Conservation (phyloP, 2,329 filamentous ascomycete species). For the Aspergillus alliaceus region DNA sequence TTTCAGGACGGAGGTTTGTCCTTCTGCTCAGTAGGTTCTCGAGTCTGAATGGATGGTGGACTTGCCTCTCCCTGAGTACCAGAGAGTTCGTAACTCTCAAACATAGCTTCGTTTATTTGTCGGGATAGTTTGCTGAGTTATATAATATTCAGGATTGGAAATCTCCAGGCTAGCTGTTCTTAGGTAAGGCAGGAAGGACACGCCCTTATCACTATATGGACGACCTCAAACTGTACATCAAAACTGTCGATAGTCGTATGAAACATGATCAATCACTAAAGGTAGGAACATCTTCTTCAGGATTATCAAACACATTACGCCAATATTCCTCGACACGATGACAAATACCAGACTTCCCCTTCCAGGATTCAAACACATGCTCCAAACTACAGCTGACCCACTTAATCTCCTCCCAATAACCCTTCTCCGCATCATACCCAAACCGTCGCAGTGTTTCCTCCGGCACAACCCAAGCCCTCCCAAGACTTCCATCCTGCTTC, state of each 20-base stretch:
- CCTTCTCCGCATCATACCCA: slow-evolving; percentile 40
- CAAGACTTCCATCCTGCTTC: slow-evolving; percentile 34
- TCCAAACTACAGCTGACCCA: slow-evolving; percentile 41
- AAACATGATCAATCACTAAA: too few species aligned
- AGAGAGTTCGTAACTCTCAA: slow-evolving; percentile 4
- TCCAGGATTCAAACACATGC: slow-evolving; percentile 34
- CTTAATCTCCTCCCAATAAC: slow-evolving; percentile 44
- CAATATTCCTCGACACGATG: slow-evolving; percentile 33
- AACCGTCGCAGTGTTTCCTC: slow-evolving; percentile 35
- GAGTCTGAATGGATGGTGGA: slow-evolving; percentile 26
- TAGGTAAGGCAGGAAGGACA: too few species aligned
- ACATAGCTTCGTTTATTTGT: too few species aligned
- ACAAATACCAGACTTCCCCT: slow-evolving; percentile 30
- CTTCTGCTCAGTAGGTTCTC: slow-evolving; percentile 19
- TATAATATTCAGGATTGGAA: too few species aligned
- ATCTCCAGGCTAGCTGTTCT: too few species aligned
- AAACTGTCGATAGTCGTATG: too few species aligned
- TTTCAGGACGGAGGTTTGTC: slow-evolving; percentile 19
- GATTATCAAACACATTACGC: slow-evolving; percentile 34
- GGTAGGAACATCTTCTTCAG: too few species aligned
- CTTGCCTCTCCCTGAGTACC: slow-evolving; percentile 22
- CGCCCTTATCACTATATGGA: too few species aligned
- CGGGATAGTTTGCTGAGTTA: too few species aligned
- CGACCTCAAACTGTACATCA: too few species aligned
- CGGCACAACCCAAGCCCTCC: slow-evolving; percentile 38